Conservation (phyloP, 305 asterid species). For the Solanum hybrid region DNA sequence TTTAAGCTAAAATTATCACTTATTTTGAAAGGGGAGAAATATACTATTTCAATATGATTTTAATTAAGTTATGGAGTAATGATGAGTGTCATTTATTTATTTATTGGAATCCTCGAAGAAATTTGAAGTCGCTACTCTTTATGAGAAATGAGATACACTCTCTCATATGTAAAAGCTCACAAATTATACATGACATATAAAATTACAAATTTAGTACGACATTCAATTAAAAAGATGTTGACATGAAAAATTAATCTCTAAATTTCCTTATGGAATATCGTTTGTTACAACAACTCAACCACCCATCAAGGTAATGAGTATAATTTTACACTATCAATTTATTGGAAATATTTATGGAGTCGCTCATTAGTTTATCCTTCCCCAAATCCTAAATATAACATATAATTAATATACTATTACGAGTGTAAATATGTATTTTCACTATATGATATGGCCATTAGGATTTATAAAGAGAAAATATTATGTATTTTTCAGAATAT, state of each 20-base stretch:
- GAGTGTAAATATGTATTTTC: neutral
- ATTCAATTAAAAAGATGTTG: neutral
- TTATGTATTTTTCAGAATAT: neutral
- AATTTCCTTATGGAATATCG: rapidly evolving
- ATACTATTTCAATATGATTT: neutral
- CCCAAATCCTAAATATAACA: neutral
- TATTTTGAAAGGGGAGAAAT: neutral
- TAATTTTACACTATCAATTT: neutral
- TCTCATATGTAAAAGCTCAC: rapidly evolving
- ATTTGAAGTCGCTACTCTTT: neutral
- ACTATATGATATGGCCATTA: neutral
- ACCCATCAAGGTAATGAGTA: neutral
- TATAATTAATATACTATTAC: neutral
- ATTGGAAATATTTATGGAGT: neutral
- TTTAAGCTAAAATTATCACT: neutral
- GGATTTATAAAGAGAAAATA: neutral
- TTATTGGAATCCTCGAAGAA: neutral
- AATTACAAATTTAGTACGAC: neutral
- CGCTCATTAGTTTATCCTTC: neutral
- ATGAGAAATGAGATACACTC: neutral
- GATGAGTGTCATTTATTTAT: neutral
- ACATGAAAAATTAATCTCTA: no score
- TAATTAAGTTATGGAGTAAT: neutral
- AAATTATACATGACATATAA: neutral
- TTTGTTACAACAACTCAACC: neutral